Percentiles rank a stretch among this genome's conserved stretches.
phyloP scores from a whole-genome alignment of 139 green algal species.

The Tetradesmus obliquus region DNA sequence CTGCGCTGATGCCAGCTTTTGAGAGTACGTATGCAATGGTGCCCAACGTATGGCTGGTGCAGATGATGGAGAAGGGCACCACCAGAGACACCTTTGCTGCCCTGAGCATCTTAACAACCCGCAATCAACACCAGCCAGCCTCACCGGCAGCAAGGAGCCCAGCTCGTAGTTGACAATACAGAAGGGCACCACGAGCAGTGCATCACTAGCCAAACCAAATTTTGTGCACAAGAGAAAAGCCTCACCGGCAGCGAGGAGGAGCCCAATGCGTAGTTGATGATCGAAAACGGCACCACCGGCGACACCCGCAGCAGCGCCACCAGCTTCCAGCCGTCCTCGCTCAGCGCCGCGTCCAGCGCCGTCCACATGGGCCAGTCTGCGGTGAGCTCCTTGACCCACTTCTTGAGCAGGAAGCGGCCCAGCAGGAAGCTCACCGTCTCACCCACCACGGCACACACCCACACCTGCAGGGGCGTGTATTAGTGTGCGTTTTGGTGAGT shows the following conservation, averaged over 20 bases:
- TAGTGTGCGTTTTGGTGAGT: no score
- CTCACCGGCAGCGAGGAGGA: slow-evolving; percentile 48
- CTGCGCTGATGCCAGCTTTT: no score
- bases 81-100: slow-evolving; percentile 28
- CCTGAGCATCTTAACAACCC: no score
- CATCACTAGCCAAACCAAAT: background rate
- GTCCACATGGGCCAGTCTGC: slow-evolving; percentile 40
- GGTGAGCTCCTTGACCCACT: slow-evolving; percentile 40
- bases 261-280: slow-evolving; percentile 65
- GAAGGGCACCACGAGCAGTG: no score
- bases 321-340: slow-evolving; percentile 61
- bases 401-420: slow-evolving; percentile 53
- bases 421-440: slow-evolving; percentile 62
- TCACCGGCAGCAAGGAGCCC: slow-evolving; percentile 36
- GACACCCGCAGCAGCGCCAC: slow-evolving; percentile 61
- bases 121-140: background rate
- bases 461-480: background rate
- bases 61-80: slow-evolving; percentile 53
- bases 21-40: no score
- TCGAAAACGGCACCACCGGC: slow-evolving; percentile 51
- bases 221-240: no score
- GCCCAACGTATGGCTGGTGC: no score
- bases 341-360: slow-evolving; percentile 48
- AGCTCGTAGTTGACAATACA: slow-evolving; percentile 54
- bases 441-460: slow-evolving; percentile 45